Conservation (phyloP, 2,329 filamentous ascomycete genomes). For the Didymella keratinophila region DNA sequence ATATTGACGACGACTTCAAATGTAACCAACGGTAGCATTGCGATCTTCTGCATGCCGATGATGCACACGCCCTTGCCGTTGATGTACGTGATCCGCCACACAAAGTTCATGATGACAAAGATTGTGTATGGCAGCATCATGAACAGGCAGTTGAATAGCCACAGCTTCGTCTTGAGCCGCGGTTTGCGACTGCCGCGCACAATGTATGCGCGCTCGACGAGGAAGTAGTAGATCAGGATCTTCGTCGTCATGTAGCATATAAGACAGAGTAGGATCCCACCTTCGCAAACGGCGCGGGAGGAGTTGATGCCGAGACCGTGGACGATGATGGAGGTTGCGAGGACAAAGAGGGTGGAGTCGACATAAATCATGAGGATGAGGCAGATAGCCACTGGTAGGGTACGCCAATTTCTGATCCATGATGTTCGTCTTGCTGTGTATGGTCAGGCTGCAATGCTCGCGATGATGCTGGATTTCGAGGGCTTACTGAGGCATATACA, state of each 20-base stretch:
- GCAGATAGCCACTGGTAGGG: background rate
- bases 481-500: background rate
- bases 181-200: slow-evolving; percentile 58
- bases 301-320: slow-evolving; percentile 65
- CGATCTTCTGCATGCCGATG: background rate
- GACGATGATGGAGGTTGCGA: slow-evolving; percentile 64
- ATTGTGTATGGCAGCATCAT: slow-evolving; percentile 56
- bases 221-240: slow-evolving; percentile 70
- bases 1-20: background rate
- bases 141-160: slow-evolving; percentile 67
- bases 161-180: slow-evolving; percentile 60
- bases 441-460: background rate
- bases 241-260: slow-evolving; percentile 70
- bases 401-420: background rate
- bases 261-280: slow-evolving; percentile 67
- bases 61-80: slow-evolving; percentile 62
- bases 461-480: background rate
- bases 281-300: slow-evolving; percentile 61
- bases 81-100: slow-evolving; percentile 64
- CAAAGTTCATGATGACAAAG: slow-evolving; percentile 66
- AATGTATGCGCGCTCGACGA: slow-evolving; percentile 71
- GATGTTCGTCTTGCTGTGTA: background rate
- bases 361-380: slow-evolving; percentile 64
- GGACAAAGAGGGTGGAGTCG: slow-evolving; percentile 68
- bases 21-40: background rate